Conservation (phyloP, 768 basidiomycete genomes). For the Gloeopeniophorella convolvens region DNA sequence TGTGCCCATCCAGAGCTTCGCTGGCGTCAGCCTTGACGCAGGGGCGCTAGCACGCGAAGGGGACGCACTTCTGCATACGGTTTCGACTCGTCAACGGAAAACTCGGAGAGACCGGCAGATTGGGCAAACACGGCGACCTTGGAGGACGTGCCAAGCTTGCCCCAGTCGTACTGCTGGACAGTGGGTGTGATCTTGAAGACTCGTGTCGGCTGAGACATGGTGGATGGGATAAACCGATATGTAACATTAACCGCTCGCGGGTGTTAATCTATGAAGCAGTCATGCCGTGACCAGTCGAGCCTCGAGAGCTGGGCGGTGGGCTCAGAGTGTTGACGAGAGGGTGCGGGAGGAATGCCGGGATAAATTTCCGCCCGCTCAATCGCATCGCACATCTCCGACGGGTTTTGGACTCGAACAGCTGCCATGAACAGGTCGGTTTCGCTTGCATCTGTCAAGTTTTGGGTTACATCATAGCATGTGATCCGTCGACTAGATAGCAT, state of each 20-base stretch:
- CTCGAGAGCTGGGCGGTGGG: too few species aligned
- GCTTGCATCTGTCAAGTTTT: not conserved
- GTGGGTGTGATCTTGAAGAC: conserved; percentile 83
- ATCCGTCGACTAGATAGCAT: too few species aligned
- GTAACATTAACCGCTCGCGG: not conserved
- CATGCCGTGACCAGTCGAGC: too few species aligned
- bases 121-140: conserved; percentile 85
- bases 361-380: not conserved
- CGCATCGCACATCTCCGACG: not conserved
- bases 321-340: not conserved
- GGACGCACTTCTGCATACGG: conserved; percentile 88
- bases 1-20: conserved; percentile 98
- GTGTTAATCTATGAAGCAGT: not conserved
- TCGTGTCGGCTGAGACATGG: conserved; percentile 14
- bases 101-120: conserved; percentile 53
- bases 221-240: not conserved
- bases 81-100: conserved; percentile 57
- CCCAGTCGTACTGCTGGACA: conserved; percentile 92
- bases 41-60: not conserved
- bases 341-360: not conserved
- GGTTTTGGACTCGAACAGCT: not conserved
- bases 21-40: not conserved
- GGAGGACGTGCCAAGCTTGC: conserved; percentile 70
- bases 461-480: too few species aligned
- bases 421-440: conserved; percentile 11